Percentiles rank a stretch among this genome's conserved stretches.
phyloP scores from a whole-genome alignment of 495 filamentous ascomycete species.

The Haplographium delicatum region DNA sequence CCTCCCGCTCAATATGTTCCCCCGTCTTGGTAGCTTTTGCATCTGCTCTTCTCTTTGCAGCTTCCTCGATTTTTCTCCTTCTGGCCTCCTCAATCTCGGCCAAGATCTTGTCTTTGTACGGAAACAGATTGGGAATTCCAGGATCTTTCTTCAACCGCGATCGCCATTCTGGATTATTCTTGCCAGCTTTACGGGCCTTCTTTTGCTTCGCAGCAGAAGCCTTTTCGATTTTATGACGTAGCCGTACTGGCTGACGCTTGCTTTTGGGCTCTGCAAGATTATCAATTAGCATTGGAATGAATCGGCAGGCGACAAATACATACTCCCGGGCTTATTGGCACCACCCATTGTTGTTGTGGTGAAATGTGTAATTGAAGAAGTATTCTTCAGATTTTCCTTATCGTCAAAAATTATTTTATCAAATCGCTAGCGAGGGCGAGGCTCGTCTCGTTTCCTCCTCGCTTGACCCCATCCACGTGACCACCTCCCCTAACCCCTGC shows the following conservation, averaged over 20 bases:
- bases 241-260: constrained; percentile 81
- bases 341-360: constrained; percentile 23
- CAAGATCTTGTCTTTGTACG: constrained; percentile 93
- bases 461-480: not conserved
- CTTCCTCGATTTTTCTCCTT: constrained; percentile 74
- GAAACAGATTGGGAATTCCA: constrained; percentile 94
- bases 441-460: too few species aligned
- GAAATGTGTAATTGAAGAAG: not conserved
- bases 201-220: constrained; percentile 83
- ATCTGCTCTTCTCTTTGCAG: constrained; percentile 60
- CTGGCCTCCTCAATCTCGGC: constrained; percentile 89
- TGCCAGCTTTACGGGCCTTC: constrained; percentile 81
- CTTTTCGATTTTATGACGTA: constrained; percentile 95
- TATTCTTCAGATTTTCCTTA: constrained; percentile 10
- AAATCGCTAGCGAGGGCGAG: too few species aligned
- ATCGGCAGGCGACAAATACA: not conserved
- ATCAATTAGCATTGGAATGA: constrained; percentile 15
- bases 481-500: not conserved
- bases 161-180: constrained; percentile 94
- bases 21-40: constrained; percentile 48
- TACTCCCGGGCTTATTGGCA: constrained; percentile 27
- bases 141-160: constrained; percentile 94
- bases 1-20: constrained; percentile 37
- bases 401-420: constrained; percentile 17
- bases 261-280: constrained; percentile 73